These are phyloP conservation scores for Bipolaris cookei DNA, from an alignment of 2,329 filamentous ascomycete genomes.

Conservation along the genomic window DNA sequence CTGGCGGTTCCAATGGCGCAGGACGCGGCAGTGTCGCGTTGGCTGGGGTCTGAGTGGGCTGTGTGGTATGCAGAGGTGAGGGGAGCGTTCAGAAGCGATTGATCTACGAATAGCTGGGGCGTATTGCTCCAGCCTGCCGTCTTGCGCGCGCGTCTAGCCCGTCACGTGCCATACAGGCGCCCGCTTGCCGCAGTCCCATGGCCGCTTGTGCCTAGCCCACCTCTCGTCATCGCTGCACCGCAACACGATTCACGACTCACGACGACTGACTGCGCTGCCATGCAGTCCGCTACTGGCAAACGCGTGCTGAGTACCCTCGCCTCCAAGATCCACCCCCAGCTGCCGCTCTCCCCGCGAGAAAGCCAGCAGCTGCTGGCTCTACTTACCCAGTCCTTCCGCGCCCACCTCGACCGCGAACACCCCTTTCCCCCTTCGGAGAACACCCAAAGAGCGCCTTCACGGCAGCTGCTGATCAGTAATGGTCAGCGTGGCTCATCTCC, in stretches of 20 bases:
- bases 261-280: slow-evolving; percentile 32
- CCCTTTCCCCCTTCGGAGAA: slow-evolving; percentile 39
- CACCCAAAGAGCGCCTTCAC: slow-evolving; percentile 1
- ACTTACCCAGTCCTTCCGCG: slow-evolving; percentile 68
- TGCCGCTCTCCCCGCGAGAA: slow-evolving; percentile 63
- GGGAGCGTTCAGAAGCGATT: slow-evolving; percentile 18
- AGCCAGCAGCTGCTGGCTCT: slow-evolving; percentile 65
- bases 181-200: slow-evolving; percentile 10
- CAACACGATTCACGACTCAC: slow-evolving; percentile 1
- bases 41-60: slow-evolving; percentile 19
- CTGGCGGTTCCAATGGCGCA: slow-evolving; percentile 26
- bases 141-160: slow-evolving; percentile 16
- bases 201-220: slow-evolving; percentile 12
- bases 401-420: slow-evolving; percentile 66
- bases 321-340: slow-evolving; percentile 60
- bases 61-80: slow-evolving; percentile 17
- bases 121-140: slow-evolving; percentile 14
- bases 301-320: slow-evolving; percentile 52
- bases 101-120: slow-evolving; percentile 11
- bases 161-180: slow-evolving; percentile 15
- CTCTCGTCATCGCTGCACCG: slow-evolving; percentile 17
- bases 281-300: slow-evolving; percentile 59
- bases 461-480: slow-evolving; percentile 11
- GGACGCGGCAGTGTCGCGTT: slow-evolving; percentile 31
- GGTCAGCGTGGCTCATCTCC: slow-evolving; percentile 16